Percentiles rank a stretch among this genome's conserved stretches.
Conservation (phyloP, 345 rosid species). For the Syzygium grande region DNA sequence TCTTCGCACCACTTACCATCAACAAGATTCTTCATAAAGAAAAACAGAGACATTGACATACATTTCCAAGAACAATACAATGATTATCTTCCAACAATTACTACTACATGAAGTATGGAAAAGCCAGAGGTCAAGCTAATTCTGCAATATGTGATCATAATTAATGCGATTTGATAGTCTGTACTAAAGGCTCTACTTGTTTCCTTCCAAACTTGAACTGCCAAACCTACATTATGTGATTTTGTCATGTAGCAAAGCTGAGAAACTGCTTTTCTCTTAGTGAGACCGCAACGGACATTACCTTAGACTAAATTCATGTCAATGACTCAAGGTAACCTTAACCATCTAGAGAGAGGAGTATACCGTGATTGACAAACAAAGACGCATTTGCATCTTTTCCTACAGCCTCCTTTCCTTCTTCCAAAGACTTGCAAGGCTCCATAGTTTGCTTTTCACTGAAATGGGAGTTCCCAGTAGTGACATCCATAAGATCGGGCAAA, state of each 20-base stretch:
- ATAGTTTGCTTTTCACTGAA: constrained; percentile 20
- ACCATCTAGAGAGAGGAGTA: neutral
- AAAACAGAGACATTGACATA: neutral
- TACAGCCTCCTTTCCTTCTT: constrained; percentile 12
- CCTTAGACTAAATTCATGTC: neutral
- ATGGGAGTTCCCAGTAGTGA: constrained; percentile 22
- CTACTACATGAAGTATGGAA: neutral
- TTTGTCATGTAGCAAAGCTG: neutral
- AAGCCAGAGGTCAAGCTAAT: neutral
- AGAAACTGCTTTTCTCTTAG: neutral
- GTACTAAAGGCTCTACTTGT: neutral
- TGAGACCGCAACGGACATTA: neutral
- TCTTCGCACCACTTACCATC: neutral
- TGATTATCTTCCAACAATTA: neutral
- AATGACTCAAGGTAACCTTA: neutral
- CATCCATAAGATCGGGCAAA: constrained; percentile 21
- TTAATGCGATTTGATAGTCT: neutral
- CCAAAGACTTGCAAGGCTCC: constrained; percentile 20
- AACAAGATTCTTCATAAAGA: neutral
- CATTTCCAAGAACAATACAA: neutral
- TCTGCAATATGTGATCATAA: neutral
- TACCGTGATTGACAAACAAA: constrained; percentile 43
- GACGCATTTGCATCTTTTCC: constrained; percentile 24
- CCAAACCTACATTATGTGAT: neutral
- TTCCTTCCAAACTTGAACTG: neutral